These are phyloP conservation scores for Pyrenophora tritici-repentis DNA, from an alignment of 2,329 filamentous ascomycete species.

Conservation along the genomic window DNA sequence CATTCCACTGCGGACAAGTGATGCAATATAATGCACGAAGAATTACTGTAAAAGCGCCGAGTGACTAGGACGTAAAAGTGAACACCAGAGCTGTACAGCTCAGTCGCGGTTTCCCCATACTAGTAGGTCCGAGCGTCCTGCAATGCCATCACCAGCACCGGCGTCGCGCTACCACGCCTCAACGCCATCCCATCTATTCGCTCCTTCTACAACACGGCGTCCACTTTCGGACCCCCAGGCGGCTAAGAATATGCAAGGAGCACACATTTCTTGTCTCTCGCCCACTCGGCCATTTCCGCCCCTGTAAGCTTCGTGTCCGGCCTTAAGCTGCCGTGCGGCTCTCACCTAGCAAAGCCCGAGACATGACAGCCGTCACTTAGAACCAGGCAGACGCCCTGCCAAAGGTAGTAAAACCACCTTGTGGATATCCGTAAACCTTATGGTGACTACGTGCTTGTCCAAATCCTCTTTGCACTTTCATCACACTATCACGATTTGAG, in stretches of 20 bases:
- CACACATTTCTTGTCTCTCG: background rate
- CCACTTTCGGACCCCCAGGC: constrained; percentile 7
- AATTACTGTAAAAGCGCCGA: background rate
- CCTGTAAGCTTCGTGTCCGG: constrained; percentile 13
- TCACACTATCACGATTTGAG: background rate
- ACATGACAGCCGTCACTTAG: constrained; percentile 14
- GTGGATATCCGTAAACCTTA: background rate
- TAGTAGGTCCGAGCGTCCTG: constrained; percentile 12
- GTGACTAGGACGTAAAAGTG: background rate
- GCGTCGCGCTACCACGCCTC: constrained; percentile 9
- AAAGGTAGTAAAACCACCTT: constrained; percentile 9
- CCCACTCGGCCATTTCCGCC: constrained; percentile 16
- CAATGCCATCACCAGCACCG: constrained; percentile 8
- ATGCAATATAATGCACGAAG: background rate
- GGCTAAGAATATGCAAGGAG: constrained; percentile 7
- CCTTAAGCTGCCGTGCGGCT: constrained; percentile 5
- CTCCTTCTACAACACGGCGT: background rate
- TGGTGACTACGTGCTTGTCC: background rate
- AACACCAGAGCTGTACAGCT: background rate
- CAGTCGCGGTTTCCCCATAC: constrained; percentile 14
- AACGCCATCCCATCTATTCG: constrained; percentile 13
- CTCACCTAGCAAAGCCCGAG: constrained; percentile 9
- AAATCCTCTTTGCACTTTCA: background rate
- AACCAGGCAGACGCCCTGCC: constrained; percentile 14
- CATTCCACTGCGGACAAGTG: constrained; percentile 5